Conservation (phyloP, 2,329 filamentous ascomycete genomes). For the Venturia asperata region DNA sequence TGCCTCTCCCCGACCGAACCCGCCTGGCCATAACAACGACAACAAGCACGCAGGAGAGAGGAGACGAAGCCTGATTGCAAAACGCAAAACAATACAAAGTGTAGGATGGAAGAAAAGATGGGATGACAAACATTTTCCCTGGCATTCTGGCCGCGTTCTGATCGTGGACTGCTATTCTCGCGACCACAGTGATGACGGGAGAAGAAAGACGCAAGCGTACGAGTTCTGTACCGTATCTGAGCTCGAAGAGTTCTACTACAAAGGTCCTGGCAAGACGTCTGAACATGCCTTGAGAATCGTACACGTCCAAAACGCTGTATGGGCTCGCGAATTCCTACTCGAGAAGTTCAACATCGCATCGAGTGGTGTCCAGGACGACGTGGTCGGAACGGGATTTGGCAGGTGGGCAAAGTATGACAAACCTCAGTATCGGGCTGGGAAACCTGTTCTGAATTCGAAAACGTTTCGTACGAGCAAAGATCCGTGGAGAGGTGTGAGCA, state of each 20-base stretch:
- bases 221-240: conserved; percentile 41
- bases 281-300: conserved; percentile 22
- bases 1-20: conserved; percentile 4
- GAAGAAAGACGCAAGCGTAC: conserved; percentile 41
- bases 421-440: conserved; percentile 43
- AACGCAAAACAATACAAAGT: conserved; percentile 31
- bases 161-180: conserved; percentile 44
- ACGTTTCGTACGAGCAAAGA: conserved; percentile 45
- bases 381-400: conserved; percentile 44
- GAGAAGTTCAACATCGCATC: conserved; percentile 48
- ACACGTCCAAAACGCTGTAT: conserved; percentile 48
- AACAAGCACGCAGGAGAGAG: not conserved
- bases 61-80: not conserved
- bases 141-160: conserved; percentile 41
- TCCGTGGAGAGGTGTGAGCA: conserved; percentile 45
- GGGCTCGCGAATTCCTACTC: conserved; percentile 44
- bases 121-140: conserved; percentile 29
- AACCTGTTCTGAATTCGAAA: conserved; percentile 45
- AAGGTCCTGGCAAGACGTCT: conserved; percentile 4
- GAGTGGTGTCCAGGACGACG: conserved; percentile 31
- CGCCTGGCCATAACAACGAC: not conserved
- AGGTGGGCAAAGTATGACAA: conserved; percentile 43
- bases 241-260: conserved; percentile 39
- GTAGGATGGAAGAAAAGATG: conserved; percentile 34
- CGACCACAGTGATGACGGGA: conserved; percentile 33